These are phyloP conservation scores for Lentinula edodes DNA, from an alignment of 768 basidiomycete genomes.

Conservation along the genomic window DNA sequence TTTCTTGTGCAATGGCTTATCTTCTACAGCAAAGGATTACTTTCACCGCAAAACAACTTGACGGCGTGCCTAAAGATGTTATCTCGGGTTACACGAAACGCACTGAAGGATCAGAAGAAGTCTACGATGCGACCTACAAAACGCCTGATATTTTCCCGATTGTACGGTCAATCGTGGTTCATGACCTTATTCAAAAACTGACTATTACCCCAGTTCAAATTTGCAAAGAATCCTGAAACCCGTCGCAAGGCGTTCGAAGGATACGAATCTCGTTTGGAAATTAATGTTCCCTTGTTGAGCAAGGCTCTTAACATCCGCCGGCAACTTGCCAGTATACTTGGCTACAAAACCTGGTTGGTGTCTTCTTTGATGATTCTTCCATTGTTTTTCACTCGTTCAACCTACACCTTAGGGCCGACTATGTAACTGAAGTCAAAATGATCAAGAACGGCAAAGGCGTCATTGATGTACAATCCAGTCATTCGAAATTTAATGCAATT, in stretches of 20 bases:
- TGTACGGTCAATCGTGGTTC: conserved; percentile 30
- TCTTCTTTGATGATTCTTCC: neutral
- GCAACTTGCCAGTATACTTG: conserved; percentile 59
- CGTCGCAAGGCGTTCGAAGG: conserved; percentile 62
- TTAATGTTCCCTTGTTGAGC: conserved; percentile 67
- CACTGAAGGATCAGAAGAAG: conserved; percentile 47
- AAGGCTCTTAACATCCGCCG: conserved; percentile 68
- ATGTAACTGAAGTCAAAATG: conserved; percentile 82
- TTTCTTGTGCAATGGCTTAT: neutral
- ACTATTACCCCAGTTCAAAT: conserved; percentile 58
- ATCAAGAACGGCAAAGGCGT: conserved; percentile 65
- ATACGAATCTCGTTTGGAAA: conserved; percentile 59
- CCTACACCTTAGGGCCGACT: conserved; percentile 55
- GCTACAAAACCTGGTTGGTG: conserved; percentile 63
- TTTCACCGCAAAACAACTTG: conserved; percentile 69
- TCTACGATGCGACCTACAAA: conserved; percentile 75
- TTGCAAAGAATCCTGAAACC: conserved; percentile 63
- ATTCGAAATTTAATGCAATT: neutral
- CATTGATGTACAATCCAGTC: conserved; percentile 35
- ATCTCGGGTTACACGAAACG: conserved; percentile 71
- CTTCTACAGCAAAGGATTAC: conserved; percentile 45
- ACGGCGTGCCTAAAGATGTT: conserved; percentile 77
- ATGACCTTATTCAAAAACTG: neutral
- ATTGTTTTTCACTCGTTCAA: neutral
- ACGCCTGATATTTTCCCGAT: conserved; percentile 79